A percentile compares a stretch with the other conserved stretches of the same genome.
phyloP scores from a whole-genome alignment of 495 filamentous ascomycete species.

The Lepidopterella palustris region DNA sequence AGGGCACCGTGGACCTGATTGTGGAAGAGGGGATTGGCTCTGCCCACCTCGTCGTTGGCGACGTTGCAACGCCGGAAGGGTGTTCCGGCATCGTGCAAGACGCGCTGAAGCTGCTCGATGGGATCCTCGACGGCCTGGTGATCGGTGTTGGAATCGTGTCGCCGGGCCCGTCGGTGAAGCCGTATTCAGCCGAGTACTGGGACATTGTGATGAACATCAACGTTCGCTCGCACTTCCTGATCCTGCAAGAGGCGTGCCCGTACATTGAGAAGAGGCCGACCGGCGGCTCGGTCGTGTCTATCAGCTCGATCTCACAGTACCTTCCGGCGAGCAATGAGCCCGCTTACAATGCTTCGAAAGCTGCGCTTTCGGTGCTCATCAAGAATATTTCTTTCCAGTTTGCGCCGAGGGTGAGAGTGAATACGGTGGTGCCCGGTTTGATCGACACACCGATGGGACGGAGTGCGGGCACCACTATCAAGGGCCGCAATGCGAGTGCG shows the following conservation, averaged over 20 bases:
- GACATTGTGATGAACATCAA: neutral
- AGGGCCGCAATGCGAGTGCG: neutral
- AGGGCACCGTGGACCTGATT: constrained; percentile 1
- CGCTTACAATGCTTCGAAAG: constrained; percentile 1
- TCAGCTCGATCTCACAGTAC: neutral
- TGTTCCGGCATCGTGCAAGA: neutral
- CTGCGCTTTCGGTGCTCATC: neutral
- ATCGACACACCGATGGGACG: constrained; percentile 5
- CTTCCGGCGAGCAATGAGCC: neutral
- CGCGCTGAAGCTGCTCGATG: neutral
- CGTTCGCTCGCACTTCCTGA: neutral
- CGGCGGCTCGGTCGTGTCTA: neutral
- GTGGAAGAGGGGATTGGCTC: neutral
- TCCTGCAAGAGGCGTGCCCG: neutral
- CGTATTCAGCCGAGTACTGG: neutral
- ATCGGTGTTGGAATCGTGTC: constrained; percentile 1
- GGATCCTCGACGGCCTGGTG: constrained; percentile 2
- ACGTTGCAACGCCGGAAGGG: neutral
- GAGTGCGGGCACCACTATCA: neutral
- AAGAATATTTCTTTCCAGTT: neutral
- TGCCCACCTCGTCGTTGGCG: neutral
- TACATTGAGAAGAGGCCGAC: neutral
- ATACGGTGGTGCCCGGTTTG: neutral
- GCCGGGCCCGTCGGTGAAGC: neutral
- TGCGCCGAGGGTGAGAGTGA: neutral